Conservation (phyloP, 768 basidiomycete species). For the Suillus weaverae region DNA sequence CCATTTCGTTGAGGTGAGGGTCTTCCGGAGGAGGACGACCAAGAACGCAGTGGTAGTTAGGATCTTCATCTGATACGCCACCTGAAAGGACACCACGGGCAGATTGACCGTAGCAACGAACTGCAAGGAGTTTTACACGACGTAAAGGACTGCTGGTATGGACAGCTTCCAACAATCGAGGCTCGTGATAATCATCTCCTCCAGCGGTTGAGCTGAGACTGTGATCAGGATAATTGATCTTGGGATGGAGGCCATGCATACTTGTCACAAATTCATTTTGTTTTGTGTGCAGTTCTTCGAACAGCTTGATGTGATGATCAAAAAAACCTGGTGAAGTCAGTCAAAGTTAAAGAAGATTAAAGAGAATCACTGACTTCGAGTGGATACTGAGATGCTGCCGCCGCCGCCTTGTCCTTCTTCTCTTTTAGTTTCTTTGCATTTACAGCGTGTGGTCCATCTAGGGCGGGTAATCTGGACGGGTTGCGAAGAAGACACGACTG, state of each 20-base stretch:
- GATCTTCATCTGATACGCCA: constrained; percentile 99
- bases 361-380: constrained; percentile 52
- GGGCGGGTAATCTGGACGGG: constrained; percentile 46
- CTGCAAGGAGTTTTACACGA: constrained; percentile 93
- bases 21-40: constrained; percentile 77
- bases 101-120: constrained; percentile 96
- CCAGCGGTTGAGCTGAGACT: constrained; percentile 64
- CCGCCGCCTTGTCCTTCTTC: constrained; percentile 38
- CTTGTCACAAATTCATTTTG: constrained; percentile 80
- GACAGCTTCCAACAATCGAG: constrained; percentile 97
- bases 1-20: constrained; percentile 79
- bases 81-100: constrained; percentile 96
- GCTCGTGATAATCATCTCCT: constrained; percentile 81
- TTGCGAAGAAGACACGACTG: constrained; percentile 55
- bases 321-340: constrained; percentile 70
- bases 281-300: constrained; percentile 82
- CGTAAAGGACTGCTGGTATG: constrained; percentile 95
- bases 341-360: not conserved
- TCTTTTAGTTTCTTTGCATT: constrained; percentile 46
- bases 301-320: constrained; percentile 86
- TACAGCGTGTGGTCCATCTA: constrained; percentile 43
- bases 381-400: constrained; percentile 47
- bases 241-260: constrained; percentile 28
- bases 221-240: constrained; percentile 6
- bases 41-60: constrained; percentile 94